A percentile compares a stretch with the other conserved stretches of the same genome.
Conservation (phyloP, 108 stramenopile genomes). For the Conticribra guillardii region DNA sequence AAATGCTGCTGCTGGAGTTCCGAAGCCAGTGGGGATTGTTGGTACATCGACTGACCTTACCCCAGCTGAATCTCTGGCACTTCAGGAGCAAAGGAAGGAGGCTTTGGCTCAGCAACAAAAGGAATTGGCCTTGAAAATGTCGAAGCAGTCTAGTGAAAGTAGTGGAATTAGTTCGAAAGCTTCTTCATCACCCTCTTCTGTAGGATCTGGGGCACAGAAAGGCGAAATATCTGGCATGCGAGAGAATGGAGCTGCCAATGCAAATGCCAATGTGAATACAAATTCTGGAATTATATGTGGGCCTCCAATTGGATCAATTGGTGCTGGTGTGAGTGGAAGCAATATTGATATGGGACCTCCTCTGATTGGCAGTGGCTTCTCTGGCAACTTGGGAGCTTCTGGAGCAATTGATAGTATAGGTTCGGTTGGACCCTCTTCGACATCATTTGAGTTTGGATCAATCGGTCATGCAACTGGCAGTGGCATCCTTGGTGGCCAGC, state of each 20-base stretch:
- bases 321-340: constrained; percentile 12
- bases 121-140: constrained; percentile 24
- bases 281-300: constrained; percentile 14
- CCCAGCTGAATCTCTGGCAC: constrained; percentile 39
- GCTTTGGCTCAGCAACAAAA: constrained; percentile 40
- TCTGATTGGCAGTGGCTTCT: constrained; percentile 26
- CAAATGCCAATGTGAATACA: neutral
- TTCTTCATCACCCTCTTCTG: constrained; percentile 34
- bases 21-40: constrained; percentile 36
- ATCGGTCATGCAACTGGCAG: constrained; percentile 33
- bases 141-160: constrained; percentile 7
- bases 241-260: constrained; percentile 5
- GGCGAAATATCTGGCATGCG: constrained; percentile 10
- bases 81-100: constrained; percentile 47
- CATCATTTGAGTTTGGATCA: constrained; percentile 44
- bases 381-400: constrained; percentile 34
- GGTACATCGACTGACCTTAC: constrained; percentile 47
- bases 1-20: constrained; percentile 10
- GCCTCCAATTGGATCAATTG: constrained; percentile 18
- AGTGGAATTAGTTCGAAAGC: neutral
- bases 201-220: constrained; percentile 27
- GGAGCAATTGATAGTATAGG: constrained; percentile 3
- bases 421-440: constrained; percentile 39
- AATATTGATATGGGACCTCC: constrained; percentile 39
- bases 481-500: constrained; percentile 48